Evolutionary conservation across 2,329 filamentous ascomycete species (phyloP).

Genomic region (Pseudocercospora macadamiae): DNA sequence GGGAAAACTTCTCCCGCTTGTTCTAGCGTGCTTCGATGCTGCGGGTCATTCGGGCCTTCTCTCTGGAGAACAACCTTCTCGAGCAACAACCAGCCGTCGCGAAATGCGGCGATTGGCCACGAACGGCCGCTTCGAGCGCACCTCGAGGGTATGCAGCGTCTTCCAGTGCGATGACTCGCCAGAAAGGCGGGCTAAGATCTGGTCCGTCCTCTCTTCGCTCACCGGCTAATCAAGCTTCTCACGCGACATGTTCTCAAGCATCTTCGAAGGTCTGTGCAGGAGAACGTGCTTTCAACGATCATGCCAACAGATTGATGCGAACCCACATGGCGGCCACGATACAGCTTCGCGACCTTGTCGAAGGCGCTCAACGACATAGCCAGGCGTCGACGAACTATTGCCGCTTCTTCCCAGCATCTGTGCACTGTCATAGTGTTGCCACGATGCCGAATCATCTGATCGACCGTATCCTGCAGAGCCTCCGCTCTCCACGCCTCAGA

Average conservation of each 20-base stretch:
- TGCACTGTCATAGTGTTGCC: not conserved
- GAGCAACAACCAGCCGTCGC: not conserved
- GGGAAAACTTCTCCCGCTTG: not conserved
- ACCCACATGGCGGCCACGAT: not conserved
- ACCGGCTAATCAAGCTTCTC: not conserved
- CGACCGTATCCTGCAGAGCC: not conserved
- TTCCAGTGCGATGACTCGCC: not conserved
- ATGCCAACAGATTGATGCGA: not conserved
- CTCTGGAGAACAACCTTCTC: not conserved
- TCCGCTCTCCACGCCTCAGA: not conserved
- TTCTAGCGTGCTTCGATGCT: not conserved
- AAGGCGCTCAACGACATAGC: slow-evolving; percentile 3
- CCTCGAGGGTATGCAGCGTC: not conserved
- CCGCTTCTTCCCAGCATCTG: not conserved
- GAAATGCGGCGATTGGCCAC: not conserved
- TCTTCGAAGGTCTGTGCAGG: not conserved
- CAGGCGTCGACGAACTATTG: not conserved
- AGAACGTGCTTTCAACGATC: not conserved
- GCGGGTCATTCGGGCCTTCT: not conserved
- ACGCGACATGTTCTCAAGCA: slow-evolving; percentile 1
- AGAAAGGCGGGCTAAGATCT: not conserved
- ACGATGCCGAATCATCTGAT: not conserved
- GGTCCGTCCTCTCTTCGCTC: not conserved
- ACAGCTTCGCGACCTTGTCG: not conserved
- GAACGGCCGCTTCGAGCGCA: not conserved